A percentile compares a stretch with the other conserved stretches of the same genome.
Conservation (phyloP, 805 yeast genomes). For the Metschnikowia kofuensis region DNA sequence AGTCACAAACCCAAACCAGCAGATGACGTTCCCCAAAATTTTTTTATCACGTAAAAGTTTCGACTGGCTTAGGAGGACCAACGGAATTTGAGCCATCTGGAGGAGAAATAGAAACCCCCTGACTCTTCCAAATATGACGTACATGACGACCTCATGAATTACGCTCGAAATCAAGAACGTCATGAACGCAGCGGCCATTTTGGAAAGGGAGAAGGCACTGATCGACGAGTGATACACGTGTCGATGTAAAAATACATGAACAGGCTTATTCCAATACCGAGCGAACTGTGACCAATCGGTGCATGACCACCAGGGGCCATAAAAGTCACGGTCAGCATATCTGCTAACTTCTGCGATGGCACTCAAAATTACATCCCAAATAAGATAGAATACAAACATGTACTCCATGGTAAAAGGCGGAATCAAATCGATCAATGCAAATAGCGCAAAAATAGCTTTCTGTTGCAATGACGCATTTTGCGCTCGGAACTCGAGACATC, state of each 20-base stretch:
- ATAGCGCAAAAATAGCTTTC: conserved; percentile 4
- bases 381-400: conserved; percentile 75
- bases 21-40: conserved; percentile 72
- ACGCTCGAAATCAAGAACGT: conserved; percentile 78
- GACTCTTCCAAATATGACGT: conserved; percentile 70
- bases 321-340: conserved; percentile 89
- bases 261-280: conserved; percentile 92
- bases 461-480: conserved; percentile 1
- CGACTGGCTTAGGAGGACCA: conserved; percentile 62
- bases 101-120: conserved; percentile 77
- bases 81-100: conserved; percentile 87
- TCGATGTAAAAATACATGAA: conserved; percentile 80
- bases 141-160: conserved; percentile 93
- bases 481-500: conserved; percentile 52
- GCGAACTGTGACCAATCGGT: conserved; percentile 92
- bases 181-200: conserved; percentile 64
- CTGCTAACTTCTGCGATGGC: conserved; percentile 83
- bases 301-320: conserved; percentile 98
- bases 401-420: conserved; percentile 80
- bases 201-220: conserved; percentile 66
- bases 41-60: conserved; percentile 52
- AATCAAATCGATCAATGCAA: conserved; percentile 62
- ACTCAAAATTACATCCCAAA: conserved; percentile 94
- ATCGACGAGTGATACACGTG: conserved; percentile 94
- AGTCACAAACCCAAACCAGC: conserved; percentile 88